Conservation (phyloP, 306 rosid species). For the Benincasa hispida region DNA sequence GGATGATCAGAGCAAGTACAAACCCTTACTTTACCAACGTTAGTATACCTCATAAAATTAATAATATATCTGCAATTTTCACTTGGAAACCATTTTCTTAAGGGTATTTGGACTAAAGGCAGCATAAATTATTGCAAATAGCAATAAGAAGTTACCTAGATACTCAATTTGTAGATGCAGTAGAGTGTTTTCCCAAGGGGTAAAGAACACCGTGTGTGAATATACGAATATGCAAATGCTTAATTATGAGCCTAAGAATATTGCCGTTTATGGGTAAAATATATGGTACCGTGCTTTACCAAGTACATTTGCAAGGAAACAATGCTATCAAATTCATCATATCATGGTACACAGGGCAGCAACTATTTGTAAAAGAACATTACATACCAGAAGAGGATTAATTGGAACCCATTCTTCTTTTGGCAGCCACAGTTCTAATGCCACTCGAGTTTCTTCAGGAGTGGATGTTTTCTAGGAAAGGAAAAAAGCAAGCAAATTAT, state of each 20-base stretch:
- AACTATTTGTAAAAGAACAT: background rate
- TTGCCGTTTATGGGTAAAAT: background rate
- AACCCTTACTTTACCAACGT: background rate
- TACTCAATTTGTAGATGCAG: background rate
- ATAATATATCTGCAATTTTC: background rate
- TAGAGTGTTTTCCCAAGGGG: background rate
- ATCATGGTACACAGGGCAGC: background rate
- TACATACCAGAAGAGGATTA: conserved; percentile 83
- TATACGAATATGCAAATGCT: background rate
- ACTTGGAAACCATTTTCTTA: background rate
- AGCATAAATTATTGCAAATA: background rate
- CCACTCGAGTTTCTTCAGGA: conserved; percentile 82
- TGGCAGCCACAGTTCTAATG: conserved; percentile 78
- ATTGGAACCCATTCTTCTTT: conserved; percentile 89
- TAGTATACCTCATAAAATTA: background rate
- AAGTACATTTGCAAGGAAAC: background rate
- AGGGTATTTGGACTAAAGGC: background rate
- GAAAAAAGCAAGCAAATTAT: conserved; percentile 1
- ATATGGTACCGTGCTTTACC: background rate
- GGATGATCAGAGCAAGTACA: background rate
- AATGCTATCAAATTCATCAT: background rate
- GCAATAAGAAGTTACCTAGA: background rate
- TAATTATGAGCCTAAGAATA: background rate
- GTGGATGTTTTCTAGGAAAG: conserved; percentile 54
- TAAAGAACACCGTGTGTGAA: background rate